Conservation (phyloP, 305 asterid species). For the Fraxinus xanthoxyloides region DNA sequence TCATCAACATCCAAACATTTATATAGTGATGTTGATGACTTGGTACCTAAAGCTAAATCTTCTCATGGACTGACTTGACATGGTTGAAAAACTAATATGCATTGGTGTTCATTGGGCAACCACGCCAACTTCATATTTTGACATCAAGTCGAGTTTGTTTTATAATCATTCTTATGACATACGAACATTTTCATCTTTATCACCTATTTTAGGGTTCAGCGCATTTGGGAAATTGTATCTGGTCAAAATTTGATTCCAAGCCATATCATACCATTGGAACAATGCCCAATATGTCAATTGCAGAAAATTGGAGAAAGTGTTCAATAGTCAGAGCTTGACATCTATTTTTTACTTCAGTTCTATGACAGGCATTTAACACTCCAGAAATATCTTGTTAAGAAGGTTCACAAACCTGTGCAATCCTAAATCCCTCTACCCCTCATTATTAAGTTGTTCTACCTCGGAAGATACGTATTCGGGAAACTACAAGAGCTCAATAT, state of each 20-base stretch:
- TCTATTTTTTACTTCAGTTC: neutral
- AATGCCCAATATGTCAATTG: neutral
- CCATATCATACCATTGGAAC: neutral
- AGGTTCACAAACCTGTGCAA: neutral
- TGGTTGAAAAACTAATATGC: neutral
- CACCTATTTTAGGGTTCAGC: neutral
- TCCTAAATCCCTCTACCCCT: neutral
- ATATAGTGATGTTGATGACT: neutral
- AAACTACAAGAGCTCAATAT: neutral
- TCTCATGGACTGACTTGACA: neutral
- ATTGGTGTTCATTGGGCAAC: neutral
- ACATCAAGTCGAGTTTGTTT: neutral
- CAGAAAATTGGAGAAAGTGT: neutral
- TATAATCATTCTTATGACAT: neutral
- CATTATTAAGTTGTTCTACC: neutral
- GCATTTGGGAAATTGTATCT: neutral
- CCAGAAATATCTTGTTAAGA: neutral
- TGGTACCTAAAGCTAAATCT: neutral
- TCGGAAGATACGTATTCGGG: neutral
- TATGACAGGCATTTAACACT: neutral
- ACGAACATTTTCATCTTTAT: neutral
- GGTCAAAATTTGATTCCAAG: neutral
- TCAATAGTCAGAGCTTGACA: neutral
- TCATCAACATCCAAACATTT: neutral
- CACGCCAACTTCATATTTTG: neutral